Base-by-base conservation (phyloP, 257 asterid species). In the Nicotiana attenuata region DNA sequence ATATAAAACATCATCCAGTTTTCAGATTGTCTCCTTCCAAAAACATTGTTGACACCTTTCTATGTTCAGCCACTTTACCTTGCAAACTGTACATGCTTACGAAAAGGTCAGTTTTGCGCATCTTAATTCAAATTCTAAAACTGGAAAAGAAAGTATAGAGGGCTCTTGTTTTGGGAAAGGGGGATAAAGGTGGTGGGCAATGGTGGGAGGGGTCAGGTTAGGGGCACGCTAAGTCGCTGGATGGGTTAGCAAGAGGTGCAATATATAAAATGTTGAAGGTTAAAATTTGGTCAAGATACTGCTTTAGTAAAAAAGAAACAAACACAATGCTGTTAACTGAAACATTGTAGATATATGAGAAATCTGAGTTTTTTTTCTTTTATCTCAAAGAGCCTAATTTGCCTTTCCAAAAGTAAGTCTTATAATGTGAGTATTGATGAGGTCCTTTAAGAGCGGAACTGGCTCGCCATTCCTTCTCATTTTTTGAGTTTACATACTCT, bases 21-120 rank as follows among this genome's bases (percentile, higher is more conserved):
- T 75, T 75, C 41, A 75, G 79, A 75, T 75, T 29, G 7, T 50
- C 80, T 75, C 26, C 45, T 38, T 75, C 63, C 63, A 24, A 75
- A 24, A 24, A 15, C 45, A 50, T 50, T 24, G 19, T 7, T 52
- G 4, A 75, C 63, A 50, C 38, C 60, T 33, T 75, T 50, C 26
- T 24, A 50, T 75, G 60, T 15, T 75, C 26, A 14, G 16, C 57
- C 78, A 73, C 61, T 47, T 24, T 17, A 13, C 20, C 41, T 7
- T 47, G 33, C 61, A 73, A 41, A 69, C 22, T 41, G 5, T 5
- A 13, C 78, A 41, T 22, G 60, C 78, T 52, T 71, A 71, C 31
- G 6, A 1, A 38, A 71, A 7, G 2, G 41, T 50, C 33, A 73
- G 38, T 73, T 24, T 73, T 24, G 15, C 63, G 38, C 63, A 73